Evolutionary conservation across 805 yeast species (phyloP), one percentile per base, ranked within the genome.

Genomic region (Dipodascus geniculatus): DNA sequence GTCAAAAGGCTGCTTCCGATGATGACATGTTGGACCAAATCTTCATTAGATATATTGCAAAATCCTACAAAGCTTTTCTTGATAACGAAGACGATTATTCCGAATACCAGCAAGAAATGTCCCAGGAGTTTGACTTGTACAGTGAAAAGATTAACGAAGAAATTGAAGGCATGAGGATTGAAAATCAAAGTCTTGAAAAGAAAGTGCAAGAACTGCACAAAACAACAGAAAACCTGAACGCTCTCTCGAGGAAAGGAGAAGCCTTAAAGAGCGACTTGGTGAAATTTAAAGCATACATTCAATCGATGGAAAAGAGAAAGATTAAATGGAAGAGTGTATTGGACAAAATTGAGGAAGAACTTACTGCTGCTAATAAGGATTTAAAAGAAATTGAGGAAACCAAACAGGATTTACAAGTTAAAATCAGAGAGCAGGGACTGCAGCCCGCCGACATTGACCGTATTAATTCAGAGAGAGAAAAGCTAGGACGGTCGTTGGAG

Each of bases 221-320:
- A 3, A 78, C 79, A 57, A 70, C 75, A 50, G 74, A 75, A 22
- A 68, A 72, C 19, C 69, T 82, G 35, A 76, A 75, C 50, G 69
- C 75, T 22, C 77, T 83, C 22, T 75, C 76, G 54, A 78, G 77
- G 61, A 81, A 83, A 63, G 67, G 80, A 3, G 73, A 72, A 56
- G 85, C 87, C 1, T 70, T 88, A 53, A 85, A 83, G 58, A 78
- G 79, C 57, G 96, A 88, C 65, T 72, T 84, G 48, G 70, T 71
- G 48, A 84, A 85, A 65, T 85, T 87, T 61, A 76, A 78, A 60
- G 83, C 81, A n/a, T 87, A 84, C 63, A 80, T 85, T 52, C 79
- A 79, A 48, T 74, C 79, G 4, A 82, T 85, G 79, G 78, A 81
- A 59, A 71, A 71, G n/a, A 74, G 87, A 56, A 83, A 81, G 58